Conservation (phyloP, 2,329 filamentous ascomycete genomes). For the Malbranchea zuffiana region DNA sequence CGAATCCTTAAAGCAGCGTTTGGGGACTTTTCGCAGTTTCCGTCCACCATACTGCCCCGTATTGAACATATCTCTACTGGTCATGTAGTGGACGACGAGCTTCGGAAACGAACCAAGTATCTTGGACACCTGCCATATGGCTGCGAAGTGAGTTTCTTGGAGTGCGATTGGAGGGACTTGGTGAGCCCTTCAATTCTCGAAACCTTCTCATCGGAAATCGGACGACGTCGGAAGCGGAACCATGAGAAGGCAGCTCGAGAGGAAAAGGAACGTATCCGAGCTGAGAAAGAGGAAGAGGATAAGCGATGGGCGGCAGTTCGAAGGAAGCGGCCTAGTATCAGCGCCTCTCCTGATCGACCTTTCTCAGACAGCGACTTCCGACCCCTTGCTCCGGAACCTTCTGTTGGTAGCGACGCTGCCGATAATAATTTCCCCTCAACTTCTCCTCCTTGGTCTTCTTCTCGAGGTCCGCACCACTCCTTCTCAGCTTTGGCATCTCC, state of each 20-base stretch:
- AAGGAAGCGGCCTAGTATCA: constrained; percentile 46
- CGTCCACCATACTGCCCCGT: constrained; percentile 71
- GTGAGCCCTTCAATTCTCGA: constrained; percentile 65
- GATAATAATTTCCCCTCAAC: constrained; percentile 28
- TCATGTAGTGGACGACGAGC: constrained; percentile 72
- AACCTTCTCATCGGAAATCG: constrained; percentile 65
- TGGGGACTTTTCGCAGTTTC: constrained; percentile 69
- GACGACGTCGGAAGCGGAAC: constrained; percentile 63
- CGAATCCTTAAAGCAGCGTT: constrained; percentile 84
- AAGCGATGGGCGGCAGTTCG: constrained; percentile 57
- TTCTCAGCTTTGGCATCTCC: constrained; percentile 56
- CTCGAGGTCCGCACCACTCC: constrained; percentile 19
- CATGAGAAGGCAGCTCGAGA: constrained; percentile 74
- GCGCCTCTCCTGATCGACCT: constrained; percentile 31
- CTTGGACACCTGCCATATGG: constrained; percentile 75
- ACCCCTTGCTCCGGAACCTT: constrained; percentile 39
- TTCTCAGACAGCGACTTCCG: constrained; percentile 55
- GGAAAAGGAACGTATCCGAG: constrained; percentile 71
- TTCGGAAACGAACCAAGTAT: constrained; percentile 77
- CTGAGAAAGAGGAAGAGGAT: constrained; percentile 67
- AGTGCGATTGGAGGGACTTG: constrained; percentile 92
- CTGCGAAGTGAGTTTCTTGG: constrained; percentile 82
- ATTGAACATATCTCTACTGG: constrained; percentile 84
- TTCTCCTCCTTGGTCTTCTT: constrained; percentile 33
- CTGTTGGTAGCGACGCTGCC: constrained; percentile 19